Conservation (phyloP, 805 yeast genomes). For the Cyberlindnera sargentensis region DNA sequence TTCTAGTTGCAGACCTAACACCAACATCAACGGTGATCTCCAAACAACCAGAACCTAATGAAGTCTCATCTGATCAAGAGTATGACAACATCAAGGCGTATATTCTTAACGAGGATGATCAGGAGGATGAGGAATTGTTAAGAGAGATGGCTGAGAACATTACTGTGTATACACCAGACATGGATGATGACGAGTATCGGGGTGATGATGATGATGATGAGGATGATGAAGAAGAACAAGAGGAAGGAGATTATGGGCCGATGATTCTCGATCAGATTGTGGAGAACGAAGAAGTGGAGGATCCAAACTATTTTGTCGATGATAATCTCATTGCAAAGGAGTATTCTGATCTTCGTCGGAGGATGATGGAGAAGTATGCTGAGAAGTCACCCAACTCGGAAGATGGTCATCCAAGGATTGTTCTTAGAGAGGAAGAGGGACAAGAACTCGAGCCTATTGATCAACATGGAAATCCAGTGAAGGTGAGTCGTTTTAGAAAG, state of each 20-base stretch:
- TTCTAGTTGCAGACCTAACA: too few relatives aligned
- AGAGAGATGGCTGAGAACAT: conserved; percentile 16
- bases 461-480: conserved; percentile 50
- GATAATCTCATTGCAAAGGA: conserved; percentile 23
- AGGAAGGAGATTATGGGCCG: conserved; percentile 31
- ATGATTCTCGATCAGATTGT: conserved; percentile 37
- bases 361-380: conserved; percentile 23
- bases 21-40: too few relatives aligned
- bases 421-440: conserved; percentile 36
- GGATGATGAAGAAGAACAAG: conserved; percentile 23
- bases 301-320: conserved; percentile 23
- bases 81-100: conserved; percentile 12
- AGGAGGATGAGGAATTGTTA: conserved; percentile 12
- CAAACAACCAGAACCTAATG: not conserved
- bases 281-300: conserved; percentile 29
- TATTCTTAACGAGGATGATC: conserved; percentile 16
- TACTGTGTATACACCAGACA: conserved; percentile 22
- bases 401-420: conserved; percentile 1
- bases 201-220: conserved; percentile 21
- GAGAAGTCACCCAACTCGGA: conserved; percentile 7
- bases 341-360: conserved; percentile 25
- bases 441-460: conserved; percentile 63
- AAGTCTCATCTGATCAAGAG: conserved; percentile 6
- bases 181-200: conserved; percentile 24
- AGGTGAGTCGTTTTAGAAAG: conserved; percentile 62